Conservation (phyloP, 1,139 yeast species). For the Trichomonascaceae sp. region DNA sequence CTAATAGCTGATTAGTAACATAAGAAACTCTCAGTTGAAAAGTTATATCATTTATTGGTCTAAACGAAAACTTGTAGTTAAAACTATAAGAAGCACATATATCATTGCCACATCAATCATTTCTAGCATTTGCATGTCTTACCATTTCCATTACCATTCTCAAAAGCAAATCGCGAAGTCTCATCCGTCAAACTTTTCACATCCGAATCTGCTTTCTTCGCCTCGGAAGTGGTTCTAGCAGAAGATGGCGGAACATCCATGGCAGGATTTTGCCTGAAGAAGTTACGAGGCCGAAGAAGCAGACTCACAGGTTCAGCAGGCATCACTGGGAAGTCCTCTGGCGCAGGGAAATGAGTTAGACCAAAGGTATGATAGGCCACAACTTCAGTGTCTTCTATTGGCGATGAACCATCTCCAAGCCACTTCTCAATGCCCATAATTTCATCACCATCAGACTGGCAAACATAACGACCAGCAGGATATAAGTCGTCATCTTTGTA, state of each 20-base stretch:
- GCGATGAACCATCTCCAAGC: constrained; percentile 31
- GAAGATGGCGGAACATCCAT: constrained; percentile 66
- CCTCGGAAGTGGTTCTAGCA: constrained; percentile 57
- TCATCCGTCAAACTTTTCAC: constrained; percentile 49
- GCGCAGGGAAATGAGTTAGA: constrained; percentile 79
- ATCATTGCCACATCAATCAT: not conserved
- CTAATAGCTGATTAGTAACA: no score
- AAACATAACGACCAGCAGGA: constrained; percentile 62
- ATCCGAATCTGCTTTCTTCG: constrained; percentile 33
- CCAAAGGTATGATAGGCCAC: constrained; percentile 74
- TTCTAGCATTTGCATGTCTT: not conserved
- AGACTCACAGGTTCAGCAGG: constrained; percentile 76
- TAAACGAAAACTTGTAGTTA: not conserved
- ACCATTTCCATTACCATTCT: not conserved
- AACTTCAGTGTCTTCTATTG: constrained; percentile 50
- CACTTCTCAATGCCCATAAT: constrained; percentile 52
- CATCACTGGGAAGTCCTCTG: constrained; percentile 87
- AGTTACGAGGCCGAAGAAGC: constrained; percentile 70
- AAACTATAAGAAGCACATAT: not conserved
- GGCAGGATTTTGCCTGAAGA: constrained; percentile 70
- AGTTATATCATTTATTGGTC: no score
- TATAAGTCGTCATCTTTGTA: constrained; percentile 56
- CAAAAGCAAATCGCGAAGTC: constrained; percentile 41
- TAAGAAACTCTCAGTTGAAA: no score
- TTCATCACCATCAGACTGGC: constrained; percentile 59